Conservation (phyloP, 352 stramenopile genomes). For the Phytophthora kernoviae region DNA sequence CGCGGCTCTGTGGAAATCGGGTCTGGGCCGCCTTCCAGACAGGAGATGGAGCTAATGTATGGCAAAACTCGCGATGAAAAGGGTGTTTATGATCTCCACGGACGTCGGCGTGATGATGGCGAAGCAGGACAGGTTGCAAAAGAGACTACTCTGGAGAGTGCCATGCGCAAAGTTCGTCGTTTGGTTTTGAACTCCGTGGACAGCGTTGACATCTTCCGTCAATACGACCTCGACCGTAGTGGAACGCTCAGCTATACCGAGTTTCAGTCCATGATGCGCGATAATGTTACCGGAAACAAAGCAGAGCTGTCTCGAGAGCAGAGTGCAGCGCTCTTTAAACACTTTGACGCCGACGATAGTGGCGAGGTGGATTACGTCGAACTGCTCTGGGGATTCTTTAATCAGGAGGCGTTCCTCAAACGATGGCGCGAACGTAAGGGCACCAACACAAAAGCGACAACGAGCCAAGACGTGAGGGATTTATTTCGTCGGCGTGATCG, state of each 20-base stretch:
- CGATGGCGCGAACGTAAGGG: slow-evolving; percentile 52
- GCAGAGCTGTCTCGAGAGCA: slow-evolving; percentile 46
- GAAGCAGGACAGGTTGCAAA: slow-evolving; percentile 32
- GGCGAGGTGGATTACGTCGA: slow-evolving; percentile 62
- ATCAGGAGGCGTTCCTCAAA: slow-evolving; percentile 62
- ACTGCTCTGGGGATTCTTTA: slow-evolving; percentile 72
- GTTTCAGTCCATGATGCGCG: slow-evolving; percentile 42
- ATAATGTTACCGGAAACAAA: slow-evolving; percentile 26
- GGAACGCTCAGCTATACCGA: slow-evolving; percentile 52
- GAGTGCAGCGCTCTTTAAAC: slow-evolving; percentile 41
- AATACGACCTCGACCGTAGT: slow-evolving; percentile 54
- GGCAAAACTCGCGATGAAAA: slow-evolving; percentile 5
- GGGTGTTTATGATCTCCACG: slow-evolving; percentile 71
- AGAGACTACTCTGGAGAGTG: slow-evolving; percentile 44
- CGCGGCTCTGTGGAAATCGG: slow-evolving; percentile 42
- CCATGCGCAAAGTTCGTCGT: slow-evolving; percentile 63
- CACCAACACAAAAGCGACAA: slow-evolving; percentile 13
- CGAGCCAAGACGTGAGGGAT: slow-evolving; percentile 20
- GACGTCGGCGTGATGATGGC: slow-evolving; percentile 40
- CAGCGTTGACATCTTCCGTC: slow-evolving; percentile 44
- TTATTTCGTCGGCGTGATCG: slow-evolving; percentile 62
- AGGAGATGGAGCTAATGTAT: slow-evolving; percentile 40
- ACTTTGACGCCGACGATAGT: slow-evolving; percentile 55
- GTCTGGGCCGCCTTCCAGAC: slow-evolving; percentile 48
- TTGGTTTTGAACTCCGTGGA: slow-evolving; percentile 27